phyloP scores from a whole-genome alignment of 345 rosid species.

The Eucalyptus curtisii region DNA sequence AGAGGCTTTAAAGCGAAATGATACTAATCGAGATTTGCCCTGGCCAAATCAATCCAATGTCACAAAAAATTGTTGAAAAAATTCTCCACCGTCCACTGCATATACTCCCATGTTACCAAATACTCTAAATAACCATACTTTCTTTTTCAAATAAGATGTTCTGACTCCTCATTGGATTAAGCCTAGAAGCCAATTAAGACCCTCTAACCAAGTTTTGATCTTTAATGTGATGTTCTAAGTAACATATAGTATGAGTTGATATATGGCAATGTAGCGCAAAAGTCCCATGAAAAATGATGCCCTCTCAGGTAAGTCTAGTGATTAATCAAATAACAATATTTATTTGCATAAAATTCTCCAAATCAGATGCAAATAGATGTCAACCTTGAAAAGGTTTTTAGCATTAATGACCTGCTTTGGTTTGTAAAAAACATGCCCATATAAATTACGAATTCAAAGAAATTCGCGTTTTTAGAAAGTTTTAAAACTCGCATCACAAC shows the following conservation, averaged over 20 bases:
- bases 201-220: background rate
- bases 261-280: background rate
- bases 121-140: background rate
- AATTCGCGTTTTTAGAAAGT: background rate
- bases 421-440: background rate
- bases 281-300: background rate
- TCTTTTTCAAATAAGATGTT: background rate
- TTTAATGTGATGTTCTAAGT: background rate
- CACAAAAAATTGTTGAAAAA: background rate
- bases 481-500: background rate
- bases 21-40: background rate
- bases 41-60: background rate
- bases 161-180: background rate
- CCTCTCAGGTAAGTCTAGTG: background rate
- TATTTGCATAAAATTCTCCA: background rate
- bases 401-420: background rate
- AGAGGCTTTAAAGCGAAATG: background rate
- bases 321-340: background rate
- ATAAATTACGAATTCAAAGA: background rate
- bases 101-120: background rate
- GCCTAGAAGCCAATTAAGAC: background rate
- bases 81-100: background rate
- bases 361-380: background rate
- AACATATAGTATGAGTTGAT: background rate
- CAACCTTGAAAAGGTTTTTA: background rate